Conservation (phyloP, 129 eudicot genomes). For the Flaveria sonorensis region DNA sequence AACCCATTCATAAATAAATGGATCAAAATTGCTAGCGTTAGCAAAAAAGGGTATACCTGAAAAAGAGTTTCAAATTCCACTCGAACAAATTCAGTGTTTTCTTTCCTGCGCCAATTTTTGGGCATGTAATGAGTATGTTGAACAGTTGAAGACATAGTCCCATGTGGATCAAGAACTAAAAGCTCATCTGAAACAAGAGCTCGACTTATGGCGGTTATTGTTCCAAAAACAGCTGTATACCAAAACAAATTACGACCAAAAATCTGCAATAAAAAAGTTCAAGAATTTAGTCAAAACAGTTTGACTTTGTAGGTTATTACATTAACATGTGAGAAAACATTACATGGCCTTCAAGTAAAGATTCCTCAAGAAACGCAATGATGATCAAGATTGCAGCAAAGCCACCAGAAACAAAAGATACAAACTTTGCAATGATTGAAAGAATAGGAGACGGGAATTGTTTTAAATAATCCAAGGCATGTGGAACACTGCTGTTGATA, state of each 20-base stretch:
- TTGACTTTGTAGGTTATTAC: neutral
- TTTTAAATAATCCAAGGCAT: conserved; percentile 82
- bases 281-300: conserved; percentile 4
- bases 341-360: conserved; percentile 99
- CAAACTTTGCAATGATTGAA: conserved; percentile 81
- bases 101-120: conserved; percentile 90
- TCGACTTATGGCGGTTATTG: conserved; percentile 93
- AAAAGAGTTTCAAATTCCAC: conserved; percentile 86
- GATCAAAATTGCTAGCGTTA: neutral
- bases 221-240: conserved; percentile 96
- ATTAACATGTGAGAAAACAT: conserved; percentile 23
- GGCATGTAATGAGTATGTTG: conserved; percentile 97
- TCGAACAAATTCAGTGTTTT: conserved; percentile 66
- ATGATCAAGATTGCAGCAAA: conserved; percentile 93
- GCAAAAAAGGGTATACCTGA: conserved; percentile 55
- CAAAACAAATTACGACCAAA: conserved; percentile 94
- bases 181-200: conserved; percentile 79
- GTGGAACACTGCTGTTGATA: conserved; percentile 73
- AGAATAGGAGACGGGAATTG: conserved; percentile 94
- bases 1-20: neutral
- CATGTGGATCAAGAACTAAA: conserved; percentile 86
- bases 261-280: conserved; percentile 48
- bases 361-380: conserved; percentile 93
- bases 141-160: conserved; percentile 73
- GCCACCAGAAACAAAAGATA: conserved; percentile 94